These are phyloP conservation scores for Chloropicon primus DNA, from an alignment of 139 green algal species.

Conservation along the genomic window DNA sequence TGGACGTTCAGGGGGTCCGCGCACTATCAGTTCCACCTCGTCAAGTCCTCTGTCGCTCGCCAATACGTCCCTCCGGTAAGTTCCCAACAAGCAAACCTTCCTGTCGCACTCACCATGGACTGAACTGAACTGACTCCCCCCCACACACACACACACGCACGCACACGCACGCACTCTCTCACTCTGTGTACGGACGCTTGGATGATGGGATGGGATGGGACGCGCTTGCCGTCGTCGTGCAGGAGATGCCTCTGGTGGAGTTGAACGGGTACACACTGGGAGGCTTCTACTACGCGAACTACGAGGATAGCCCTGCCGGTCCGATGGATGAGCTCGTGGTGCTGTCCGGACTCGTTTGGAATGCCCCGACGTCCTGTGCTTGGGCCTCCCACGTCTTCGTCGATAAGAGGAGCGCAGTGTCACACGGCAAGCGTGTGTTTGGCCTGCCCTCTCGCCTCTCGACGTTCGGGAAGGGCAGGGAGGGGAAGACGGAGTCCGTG, in stretches of 20 bases:
- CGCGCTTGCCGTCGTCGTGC: no score
- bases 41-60: background rate
- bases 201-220: no score
- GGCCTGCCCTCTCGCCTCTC: slow-evolving; percentile 70
- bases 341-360: slow-evolving; percentile 82
- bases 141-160: no score
- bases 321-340: slow-evolving; percentile 82
- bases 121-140: no score
- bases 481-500: background rate
- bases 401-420: slow-evolving; percentile 36
- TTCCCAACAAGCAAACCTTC: no score
- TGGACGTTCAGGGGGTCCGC: background rate
- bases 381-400: slow-evolving; percentile 76
- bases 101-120: no score
- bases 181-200: no score
- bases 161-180: no score
- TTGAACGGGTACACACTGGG: slow-evolving; percentile 62
- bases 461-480: slow-evolving; percentile 23
- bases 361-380: slow-evolving; percentile 82
- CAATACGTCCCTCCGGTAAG: background rate
- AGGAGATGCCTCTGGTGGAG: background rate
- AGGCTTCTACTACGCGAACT: slow-evolving; percentile 83
- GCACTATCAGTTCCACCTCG: background rate
- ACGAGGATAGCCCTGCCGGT: slow-evolving; percentile 75
- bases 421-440: slow-evolving; percentile 55